These are phyloP conservation scores for Aspergillus ochraceus DNA, from an alignment of 2,329 filamentous ascomycete species.

Conservation along the genomic window DNA sequence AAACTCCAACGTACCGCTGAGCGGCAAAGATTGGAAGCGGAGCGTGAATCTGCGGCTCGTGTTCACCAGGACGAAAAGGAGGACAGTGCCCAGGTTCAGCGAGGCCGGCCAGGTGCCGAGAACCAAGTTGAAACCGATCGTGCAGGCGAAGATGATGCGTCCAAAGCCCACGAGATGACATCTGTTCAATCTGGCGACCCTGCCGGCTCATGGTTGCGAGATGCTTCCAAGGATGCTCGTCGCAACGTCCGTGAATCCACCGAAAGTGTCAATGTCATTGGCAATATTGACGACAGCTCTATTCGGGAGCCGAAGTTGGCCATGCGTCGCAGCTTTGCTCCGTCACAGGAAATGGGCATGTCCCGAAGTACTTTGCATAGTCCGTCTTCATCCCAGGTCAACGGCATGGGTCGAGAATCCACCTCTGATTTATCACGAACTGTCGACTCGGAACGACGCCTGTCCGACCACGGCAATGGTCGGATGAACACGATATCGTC, in stretches of 20 bases:
- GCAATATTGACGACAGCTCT: slow-evolving; percentile 37
- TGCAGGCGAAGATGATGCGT: slow-evolving; percentile 7
- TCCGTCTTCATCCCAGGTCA: slow-evolving; percentile 56
- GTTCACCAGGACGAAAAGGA: slow-evolving; percentile 9
- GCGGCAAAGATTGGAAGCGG: slow-evolving; percentile 55
- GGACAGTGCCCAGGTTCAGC: slow-evolving; percentile 1
- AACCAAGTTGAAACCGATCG: slow-evolving; percentile 11
- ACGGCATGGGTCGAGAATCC: slow-evolving; percentile 52
- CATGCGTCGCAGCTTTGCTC: slow-evolving; percentile 32
- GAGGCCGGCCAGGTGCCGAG: slow-evolving; percentile 8
- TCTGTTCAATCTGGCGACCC: slow-evolving; percentile 10
- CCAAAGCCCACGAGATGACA: slow-evolving; percentile 6
- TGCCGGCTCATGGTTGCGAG: slow-evolving; percentile 34
- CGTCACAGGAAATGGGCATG: slow-evolving; percentile 35
- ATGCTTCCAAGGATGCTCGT: slow-evolving; percentile 31
- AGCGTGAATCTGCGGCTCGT: slow-evolving; percentile 39
- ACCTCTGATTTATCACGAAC: slow-evolving; percentile 55
- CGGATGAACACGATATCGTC: slow-evolving; percentile 62
- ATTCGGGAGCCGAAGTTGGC: slow-evolving; percentile 29
- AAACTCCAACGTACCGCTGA: slow-evolving; percentile 50
- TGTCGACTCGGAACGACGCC: slow-evolving; percentile 53
- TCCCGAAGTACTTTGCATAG: slow-evolving; percentile 38
- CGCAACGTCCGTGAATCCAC: slow-evolving; percentile 25
- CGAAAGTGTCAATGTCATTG: slow-evolving; percentile 33
- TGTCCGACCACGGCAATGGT: slow-evolving; percentile 55